Evolutionary conservation across 192 early-diverging fungal genomes (phyloP).

Genomic region (Coemansia sp.): DNA sequence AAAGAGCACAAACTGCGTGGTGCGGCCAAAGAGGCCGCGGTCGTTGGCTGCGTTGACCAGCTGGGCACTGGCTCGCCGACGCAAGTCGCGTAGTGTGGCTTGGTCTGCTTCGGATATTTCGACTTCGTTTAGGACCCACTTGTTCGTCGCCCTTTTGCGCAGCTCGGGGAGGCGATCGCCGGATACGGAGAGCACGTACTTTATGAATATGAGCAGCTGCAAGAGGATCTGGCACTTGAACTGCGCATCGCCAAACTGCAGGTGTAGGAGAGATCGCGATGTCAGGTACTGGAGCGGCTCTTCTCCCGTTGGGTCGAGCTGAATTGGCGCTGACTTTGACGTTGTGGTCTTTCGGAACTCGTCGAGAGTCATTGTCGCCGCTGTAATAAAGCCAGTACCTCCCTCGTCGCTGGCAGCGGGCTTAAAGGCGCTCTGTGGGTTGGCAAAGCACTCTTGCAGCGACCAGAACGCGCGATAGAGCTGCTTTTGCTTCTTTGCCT

Average conservation of each 20-base stretch:
- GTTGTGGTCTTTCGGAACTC: constrained; percentile 36
- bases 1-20: constrained; percentile 63
- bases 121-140: constrained; percentile 52
- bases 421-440: constrained; percentile 58
- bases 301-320: constrained; percentile 16
- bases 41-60: constrained; percentile 58
- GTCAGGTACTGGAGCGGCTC: constrained; percentile 37
- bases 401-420: constrained; percentile 3
- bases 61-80: constrained; percentile 50
- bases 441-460: constrained; percentile 72
- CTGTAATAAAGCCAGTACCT: constrained; percentile 13
- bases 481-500: constrained; percentile 8
- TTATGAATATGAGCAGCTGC: constrained; percentile 83
- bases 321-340: constrained; percentile 7
- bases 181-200: constrained; percentile 65
- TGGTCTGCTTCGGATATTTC: constrained; percentile 46
- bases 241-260: constrained; percentile 73
- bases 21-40: constrained; percentile 63
- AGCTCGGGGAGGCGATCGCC: constrained; percentile 49
- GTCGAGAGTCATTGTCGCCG: constrained; percentile 25
- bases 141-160: constrained; percentile 56
- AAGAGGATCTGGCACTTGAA: constrained; percentile 85
- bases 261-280: constrained; percentile 26
- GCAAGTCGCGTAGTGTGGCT: constrained; percentile 56
- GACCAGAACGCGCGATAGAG: constrained; percentile 80